Conservation (phyloP, 192 early-diverging fungal species). For the Polychytrium aggregatum region DNA sequence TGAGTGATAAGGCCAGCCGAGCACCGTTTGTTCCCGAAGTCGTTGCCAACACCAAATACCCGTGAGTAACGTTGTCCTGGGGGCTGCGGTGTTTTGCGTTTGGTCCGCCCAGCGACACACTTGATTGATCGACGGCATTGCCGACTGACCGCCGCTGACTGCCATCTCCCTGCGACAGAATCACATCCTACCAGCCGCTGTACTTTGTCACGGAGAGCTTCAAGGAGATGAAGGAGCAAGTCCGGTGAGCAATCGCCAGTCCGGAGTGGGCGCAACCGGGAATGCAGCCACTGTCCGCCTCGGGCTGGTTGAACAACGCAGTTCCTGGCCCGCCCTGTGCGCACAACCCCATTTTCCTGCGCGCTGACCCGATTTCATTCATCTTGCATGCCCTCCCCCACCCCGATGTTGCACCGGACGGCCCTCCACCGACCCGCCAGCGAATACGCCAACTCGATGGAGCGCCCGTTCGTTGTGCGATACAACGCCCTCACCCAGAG, state of each 20-base stretch:
- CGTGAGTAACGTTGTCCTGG: too few species aligned
- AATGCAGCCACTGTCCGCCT: too few species aligned
- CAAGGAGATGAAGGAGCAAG: constrained; percentile 81
- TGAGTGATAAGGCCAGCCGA: constrained; percentile 68
- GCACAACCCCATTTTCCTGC: too few species aligned
- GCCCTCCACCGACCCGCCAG: neutral
- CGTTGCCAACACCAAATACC: constrained; percentile 26
- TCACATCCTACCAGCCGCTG: constrained; percentile 86
- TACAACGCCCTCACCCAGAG: constrained; percentile 88
- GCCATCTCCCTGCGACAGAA: constrained; percentile 14
- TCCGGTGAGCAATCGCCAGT: constrained; percentile 72
- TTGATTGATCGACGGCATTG: neutral
- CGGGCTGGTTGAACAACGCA: too few species aligned
- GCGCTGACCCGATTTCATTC: constrained; percentile 39
- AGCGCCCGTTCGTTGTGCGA: constrained; percentile 79
- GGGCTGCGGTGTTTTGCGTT: neutral
- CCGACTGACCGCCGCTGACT: neutral
- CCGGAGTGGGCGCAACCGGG: too few species aligned
- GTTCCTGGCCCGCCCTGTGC: too few species aligned
- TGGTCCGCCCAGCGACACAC: neutral
- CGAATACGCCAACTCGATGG: constrained; percentile 63
- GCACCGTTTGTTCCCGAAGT: constrained; percentile 76
- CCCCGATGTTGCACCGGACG: neutral
- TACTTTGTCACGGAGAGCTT: constrained; percentile 96
- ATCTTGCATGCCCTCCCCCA: neutral